A percentile compares a stretch with the other conserved stretches of the same genome.
Conservation (phyloP, 2,329 filamentous ascomycete species). For the Dactylonectria estremocensis region DNA sequence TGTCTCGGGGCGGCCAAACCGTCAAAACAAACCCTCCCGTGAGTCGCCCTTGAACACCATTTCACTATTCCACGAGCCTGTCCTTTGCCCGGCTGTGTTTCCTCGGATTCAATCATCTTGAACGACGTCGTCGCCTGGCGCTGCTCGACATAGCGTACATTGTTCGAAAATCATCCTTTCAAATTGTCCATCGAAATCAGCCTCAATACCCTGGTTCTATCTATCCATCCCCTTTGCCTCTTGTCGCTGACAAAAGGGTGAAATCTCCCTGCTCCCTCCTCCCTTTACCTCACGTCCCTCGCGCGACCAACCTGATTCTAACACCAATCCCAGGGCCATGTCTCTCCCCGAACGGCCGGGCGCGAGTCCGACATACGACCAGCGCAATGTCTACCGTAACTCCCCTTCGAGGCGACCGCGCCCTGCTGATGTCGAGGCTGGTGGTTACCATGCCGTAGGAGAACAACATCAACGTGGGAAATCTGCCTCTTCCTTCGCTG, state of each 20-base stretch:
- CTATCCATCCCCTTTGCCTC: conserved; percentile 22
- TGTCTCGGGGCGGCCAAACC: conserved; percentile 40
- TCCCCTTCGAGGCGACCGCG: conserved; percentile 77
- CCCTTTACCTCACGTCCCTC: conserved; percentile 15
- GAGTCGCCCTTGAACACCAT: conserved; percentile 37
- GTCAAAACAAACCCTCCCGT: conserved; percentile 47
- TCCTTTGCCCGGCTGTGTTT: conserved; percentile 17
- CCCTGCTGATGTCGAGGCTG: conserved; percentile 80
- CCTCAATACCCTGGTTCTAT: conserved; percentile 30
- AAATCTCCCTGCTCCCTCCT: conserved; percentile 31
- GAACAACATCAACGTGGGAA: conserved; percentile 68
- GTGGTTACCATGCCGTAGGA: conserved; percentile 63
- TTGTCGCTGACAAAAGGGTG: conserved; percentile 32
- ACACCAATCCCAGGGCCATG: conserved; percentile 63
- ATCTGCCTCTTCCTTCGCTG: conserved; percentile 72
- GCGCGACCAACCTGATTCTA: conserved; percentile 36
- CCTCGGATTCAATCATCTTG: conserved; percentile 19
- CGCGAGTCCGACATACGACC: conserved; percentile 72
- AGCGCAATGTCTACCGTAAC: conserved; percentile 76
- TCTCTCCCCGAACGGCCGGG: conserved; percentile 77
- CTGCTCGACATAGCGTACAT: conserved; percentile 29
- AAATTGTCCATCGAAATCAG: conserved; percentile 36
- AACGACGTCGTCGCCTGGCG: conserved; percentile 28
- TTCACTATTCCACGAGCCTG: conserved; percentile 27
- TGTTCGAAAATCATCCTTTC: conserved; percentile 31